Conservation (phyloP, 768 basidiomycete genomes). For the Kwoniella dejecticola region DNA sequence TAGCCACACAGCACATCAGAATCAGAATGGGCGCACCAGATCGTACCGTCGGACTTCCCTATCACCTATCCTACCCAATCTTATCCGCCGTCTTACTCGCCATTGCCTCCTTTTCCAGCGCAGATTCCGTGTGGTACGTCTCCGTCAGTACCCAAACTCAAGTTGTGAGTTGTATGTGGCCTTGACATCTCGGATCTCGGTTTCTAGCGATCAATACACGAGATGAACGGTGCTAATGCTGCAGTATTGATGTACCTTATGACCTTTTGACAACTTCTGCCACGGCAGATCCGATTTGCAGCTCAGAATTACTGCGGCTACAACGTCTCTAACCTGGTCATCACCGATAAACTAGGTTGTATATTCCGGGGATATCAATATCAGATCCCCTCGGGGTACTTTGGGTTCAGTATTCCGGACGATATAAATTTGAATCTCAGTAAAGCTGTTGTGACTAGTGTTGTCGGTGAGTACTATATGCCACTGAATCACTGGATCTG, state of each 20-base stretch:
- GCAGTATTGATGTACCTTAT: neutral
- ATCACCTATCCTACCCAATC: slow-evolving; percentile 43
- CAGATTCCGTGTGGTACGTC: slow-evolving; percentile 45
- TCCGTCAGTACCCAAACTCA: slow-evolving; percentile 35
- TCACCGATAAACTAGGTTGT: slow-evolving; percentile 44
- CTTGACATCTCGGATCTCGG: neutral
- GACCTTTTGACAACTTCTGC: too few relatives aligned
- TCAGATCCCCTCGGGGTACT: slow-evolving; percentile 42
- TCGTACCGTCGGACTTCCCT: slow-evolving; percentile 43
- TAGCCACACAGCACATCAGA: too few relatives aligned
- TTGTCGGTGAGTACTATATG: slow-evolving; percentile 21
- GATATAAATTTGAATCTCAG: slow-evolving; percentile 35
- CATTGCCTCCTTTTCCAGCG: slow-evolving; percentile 43
- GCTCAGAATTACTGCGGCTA: slow-evolving; percentile 42
- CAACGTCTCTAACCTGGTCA: slow-evolving; percentile 44
- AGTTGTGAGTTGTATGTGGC: slow-evolving; percentile 21
- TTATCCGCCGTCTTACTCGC: slow-evolving; percentile 38
- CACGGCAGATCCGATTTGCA: slow-evolving; percentile 11
- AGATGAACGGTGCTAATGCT: too few relatives aligned
- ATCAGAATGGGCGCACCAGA: slow-evolving; percentile 35
- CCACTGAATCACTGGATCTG: neutral
- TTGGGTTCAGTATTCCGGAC: slow-evolving; percentile 40
- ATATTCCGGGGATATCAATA: slow-evolving; percentile 41
- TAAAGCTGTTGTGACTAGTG: slow-evolving; percentile 37
- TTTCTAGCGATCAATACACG: too few relatives aligned